A percentile compares a stretch with the other conserved stretches of the same genome.
Conservation (phyloP, 1,284 basidiomycete species). For the Thelephora terrestris region DNA sequence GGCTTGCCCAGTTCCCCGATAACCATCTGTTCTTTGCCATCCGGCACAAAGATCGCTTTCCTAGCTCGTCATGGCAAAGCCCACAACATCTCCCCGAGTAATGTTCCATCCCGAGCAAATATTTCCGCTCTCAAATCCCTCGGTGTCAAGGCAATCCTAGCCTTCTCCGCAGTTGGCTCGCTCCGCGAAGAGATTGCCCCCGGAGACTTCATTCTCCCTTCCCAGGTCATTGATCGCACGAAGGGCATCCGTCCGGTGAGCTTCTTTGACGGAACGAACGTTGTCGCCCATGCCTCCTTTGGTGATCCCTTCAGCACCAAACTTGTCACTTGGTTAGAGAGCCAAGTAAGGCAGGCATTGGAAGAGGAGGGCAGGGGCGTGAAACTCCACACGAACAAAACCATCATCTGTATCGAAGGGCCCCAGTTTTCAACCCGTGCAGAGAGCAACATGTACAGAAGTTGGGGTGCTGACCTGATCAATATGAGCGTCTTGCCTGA, state of each 20-base stretch:
- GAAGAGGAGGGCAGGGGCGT: constrained; percentile 40
- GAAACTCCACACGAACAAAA: constrained; percentile 71
- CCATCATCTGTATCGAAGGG: constrained; percentile 95
- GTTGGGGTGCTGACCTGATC: constrained; percentile 90
- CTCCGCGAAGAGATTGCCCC: constrained; percentile 91
- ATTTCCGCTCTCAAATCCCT: constrained; percentile 92
- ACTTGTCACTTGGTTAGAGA: constrained; percentile 63
- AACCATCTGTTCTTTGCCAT: constrained; percentile 74
- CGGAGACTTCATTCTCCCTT: constrained; percentile 83
- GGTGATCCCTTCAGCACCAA: constrained; percentile 79
- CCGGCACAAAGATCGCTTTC: constrained; percentile 79
- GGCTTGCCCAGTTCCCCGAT: constrained; percentile 89
- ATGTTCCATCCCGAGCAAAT: constrained; percentile 83
- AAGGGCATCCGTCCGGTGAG: constrained; percentile 82
- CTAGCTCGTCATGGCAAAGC: constrained; percentile 80
- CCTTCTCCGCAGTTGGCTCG: constrained; percentile 96
- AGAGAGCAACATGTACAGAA: constrained; percentile 90
- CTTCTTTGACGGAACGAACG: constrained; percentile 76
- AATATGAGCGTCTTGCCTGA: constrained; percentile 97
- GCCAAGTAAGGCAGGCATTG: constrained; percentile 56
- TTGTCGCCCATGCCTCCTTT: constrained; percentile 92
- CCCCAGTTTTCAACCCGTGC: constrained; percentile 92
- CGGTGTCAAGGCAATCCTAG: constrained; percentile 82
- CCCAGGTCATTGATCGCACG: constrained; percentile 94
- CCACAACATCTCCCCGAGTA: constrained; percentile 69